These are phyloP conservation scores for Penicillium glabrum DNA, from an alignment of 2,329 filamentous ascomycete species.

Conservation along the genomic window DNA sequence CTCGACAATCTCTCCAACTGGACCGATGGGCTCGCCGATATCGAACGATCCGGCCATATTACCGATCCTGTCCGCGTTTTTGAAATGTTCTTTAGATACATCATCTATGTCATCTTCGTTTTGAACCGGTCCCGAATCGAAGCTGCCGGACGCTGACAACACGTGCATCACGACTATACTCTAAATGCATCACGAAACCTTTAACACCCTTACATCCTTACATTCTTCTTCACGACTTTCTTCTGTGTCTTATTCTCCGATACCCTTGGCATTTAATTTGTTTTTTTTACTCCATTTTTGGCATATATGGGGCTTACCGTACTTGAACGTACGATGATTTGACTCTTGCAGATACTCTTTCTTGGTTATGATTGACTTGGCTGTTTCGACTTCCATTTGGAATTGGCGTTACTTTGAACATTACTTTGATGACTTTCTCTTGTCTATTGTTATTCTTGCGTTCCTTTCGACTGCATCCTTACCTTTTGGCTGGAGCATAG, in stretches of 20 bases:
- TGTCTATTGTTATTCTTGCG: too few relatives aligned
- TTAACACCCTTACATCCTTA: neutral
- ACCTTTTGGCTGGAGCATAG: too few relatives aligned
- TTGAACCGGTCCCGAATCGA: neutral
- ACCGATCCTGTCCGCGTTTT: neutral
- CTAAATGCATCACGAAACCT: neutral
- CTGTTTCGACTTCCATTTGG: too few relatives aligned
- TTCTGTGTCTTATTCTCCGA: neutral
- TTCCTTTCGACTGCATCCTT: too few relatives aligned
- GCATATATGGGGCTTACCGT: neutral
- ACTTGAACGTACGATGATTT: neutral
- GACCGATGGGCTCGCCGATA: neutral
- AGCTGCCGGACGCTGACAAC: neutral
- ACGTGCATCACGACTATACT: too few relatives aligned
- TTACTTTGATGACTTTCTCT: too few relatives aligned
- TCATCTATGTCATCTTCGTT: constrained; percentile 6
- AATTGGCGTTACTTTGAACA: too few relatives aligned
- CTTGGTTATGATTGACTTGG: neutral
- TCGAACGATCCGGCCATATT: neutral
- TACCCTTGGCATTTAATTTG: neutral
- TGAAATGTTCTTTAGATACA: constrained; percentile 4
- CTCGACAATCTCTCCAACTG: neutral
- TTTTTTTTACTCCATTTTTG: neutral
- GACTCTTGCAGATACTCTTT: neutral
- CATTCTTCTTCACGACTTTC: neutral